Conservation (phyloP, 1,284 basidiomycete species). For the Sphagnurus paluster region DNA sequence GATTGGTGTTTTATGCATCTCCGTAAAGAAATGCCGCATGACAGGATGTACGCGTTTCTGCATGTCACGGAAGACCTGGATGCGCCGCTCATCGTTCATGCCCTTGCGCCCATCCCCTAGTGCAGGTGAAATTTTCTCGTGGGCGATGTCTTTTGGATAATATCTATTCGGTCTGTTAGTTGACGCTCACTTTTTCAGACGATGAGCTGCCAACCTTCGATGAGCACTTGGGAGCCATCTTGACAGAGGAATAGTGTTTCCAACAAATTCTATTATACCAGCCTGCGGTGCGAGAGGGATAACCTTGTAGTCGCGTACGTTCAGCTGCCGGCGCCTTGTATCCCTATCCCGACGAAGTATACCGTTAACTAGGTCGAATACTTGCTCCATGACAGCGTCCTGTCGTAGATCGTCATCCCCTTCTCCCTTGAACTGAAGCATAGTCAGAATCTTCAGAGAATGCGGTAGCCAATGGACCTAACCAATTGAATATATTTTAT, state of each 20-base stretch:
- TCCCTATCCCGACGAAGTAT: slow-evolving; percentile 76
- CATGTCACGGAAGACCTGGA: slow-evolving; percentile 61
- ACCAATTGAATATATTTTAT: slow-evolving; percentile 81
- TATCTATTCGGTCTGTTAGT: slow-evolving; percentile 27
- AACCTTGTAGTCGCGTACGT: slow-evolving; percentile 86
- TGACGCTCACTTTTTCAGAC: background rate
- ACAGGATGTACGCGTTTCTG: slow-evolving; percentile 75
- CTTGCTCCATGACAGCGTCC: slow-evolving; percentile 99
- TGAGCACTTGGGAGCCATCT: slow-evolving; percentile 65
- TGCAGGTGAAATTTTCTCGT: slow-evolving; percentile 21
- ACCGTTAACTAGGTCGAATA: slow-evolving; percentile 88
- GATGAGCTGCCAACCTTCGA: slow-evolving; percentile 44
- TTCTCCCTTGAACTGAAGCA: slow-evolving; percentile 84
- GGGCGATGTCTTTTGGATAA: slow-evolving; percentile 33
- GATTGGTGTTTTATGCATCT: slow-evolving; percentile 84
- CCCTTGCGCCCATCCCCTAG: slow-evolving; percentile 28
- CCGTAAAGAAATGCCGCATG: slow-evolving; percentile 93
- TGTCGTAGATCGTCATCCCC: slow-evolving; percentile 91
- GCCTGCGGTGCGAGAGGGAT: slow-evolving; percentile 82
- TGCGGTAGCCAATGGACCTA: slow-evolving; percentile 35
- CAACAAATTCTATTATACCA: slow-evolving; percentile 92
- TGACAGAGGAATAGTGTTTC: slow-evolving; percentile 71
- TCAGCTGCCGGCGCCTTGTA: slow-evolving; percentile 72
- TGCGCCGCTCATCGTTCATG: slow-evolving; percentile 31
- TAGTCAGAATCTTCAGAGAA: no score